Percentiles rank a stretch among this genome's conserved stretches.
These are phyloP conservation scores for Draba incana DNA, from an alignment of 345 rosid genomes.

Conservation along the genomic window DNA sequence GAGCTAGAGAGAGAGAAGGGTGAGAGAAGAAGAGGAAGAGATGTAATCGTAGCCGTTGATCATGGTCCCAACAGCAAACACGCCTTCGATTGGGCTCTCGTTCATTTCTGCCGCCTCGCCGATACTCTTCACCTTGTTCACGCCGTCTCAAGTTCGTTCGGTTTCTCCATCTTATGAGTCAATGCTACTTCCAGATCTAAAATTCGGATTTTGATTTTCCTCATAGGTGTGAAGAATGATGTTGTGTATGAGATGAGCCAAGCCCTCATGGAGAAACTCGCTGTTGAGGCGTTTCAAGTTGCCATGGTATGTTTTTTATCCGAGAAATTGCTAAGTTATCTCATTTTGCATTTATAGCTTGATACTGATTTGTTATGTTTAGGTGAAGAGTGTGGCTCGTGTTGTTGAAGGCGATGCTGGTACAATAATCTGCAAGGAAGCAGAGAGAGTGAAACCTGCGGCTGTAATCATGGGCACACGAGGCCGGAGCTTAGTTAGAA, in stretches of 20 bases:
- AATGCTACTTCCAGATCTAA: conserved; percentile 12
- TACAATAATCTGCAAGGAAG: conserved; percentile 78
- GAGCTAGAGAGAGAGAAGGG: conserved; percentile 75
- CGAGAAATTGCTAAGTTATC: conserved; percentile 19
- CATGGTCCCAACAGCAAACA: conserved; percentile 46
- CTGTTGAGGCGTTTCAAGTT: conserved; percentile 75
- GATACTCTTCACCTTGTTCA: conserved; percentile 88
- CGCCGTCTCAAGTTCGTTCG: conserved; percentile 67
- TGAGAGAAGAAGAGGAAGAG: conserved; percentile 57
- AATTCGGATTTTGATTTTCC: conserved; percentile 2
- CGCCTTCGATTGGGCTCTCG: conserved; percentile 50
- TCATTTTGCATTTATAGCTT: not conserved
- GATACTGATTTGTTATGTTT: conserved; percentile 23
- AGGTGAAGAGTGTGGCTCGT: conserved; percentile 71
- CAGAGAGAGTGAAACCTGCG: conserved; percentile 78
- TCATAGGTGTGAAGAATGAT: conserved; percentile 51
- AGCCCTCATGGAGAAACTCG: conserved; percentile 74
- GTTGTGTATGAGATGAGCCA: conserved; percentile 65
- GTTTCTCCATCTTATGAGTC: not conserved
- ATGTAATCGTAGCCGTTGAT: conserved; percentile 43
- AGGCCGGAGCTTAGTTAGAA: conserved; percentile 82
- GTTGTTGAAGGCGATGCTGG: conserved; percentile 85
- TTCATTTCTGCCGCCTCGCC: conserved; percentile 79
- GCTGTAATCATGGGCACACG: conserved; percentile 91
- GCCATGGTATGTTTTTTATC: conserved; percentile 54